Percentiles rank a stretch among this genome's conserved stretches.
Conservation (phyloP, 2,329 filamentous ascomycete species). For the Fusarium temperatum region DNA sequence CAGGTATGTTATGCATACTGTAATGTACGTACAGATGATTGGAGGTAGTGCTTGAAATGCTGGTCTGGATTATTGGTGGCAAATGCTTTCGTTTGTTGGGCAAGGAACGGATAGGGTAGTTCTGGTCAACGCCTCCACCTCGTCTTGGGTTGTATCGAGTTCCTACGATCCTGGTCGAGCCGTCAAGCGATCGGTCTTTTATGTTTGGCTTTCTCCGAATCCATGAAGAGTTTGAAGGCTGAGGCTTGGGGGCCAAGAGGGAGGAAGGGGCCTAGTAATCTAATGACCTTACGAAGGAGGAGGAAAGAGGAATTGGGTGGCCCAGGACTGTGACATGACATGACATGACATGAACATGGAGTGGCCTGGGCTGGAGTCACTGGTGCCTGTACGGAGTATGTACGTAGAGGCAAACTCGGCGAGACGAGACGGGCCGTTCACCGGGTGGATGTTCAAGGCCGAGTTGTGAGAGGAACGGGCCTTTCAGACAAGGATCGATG, state of each 20-base stretch:
- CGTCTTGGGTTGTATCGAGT: slow-evolving; percentile 19
- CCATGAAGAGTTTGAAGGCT: neutral
- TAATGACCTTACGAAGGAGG: slow-evolving; percentile 29
- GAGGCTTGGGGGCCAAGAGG: slow-evolving; percentile 6
- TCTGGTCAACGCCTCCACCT: slow-evolving; percentile 28
- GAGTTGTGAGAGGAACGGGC: slow-evolving; percentile 14
- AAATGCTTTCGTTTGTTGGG: slow-evolving; percentile 25
- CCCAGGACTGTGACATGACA: neutral
- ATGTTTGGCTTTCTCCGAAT: neutral
- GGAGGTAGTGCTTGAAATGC: slow-evolving; percentile 29
- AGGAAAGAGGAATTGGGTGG: slow-evolving; percentile 32
- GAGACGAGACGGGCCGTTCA: slow-evolving; percentile 17
- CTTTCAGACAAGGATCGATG: slow-evolving; percentile 1
- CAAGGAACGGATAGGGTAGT: slow-evolving; percentile 5
- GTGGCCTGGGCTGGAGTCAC: slow-evolving; percentile 1
- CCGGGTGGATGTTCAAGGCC: slow-evolving; percentile 14
- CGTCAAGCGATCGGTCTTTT: neutral
- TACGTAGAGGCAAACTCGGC: neutral
- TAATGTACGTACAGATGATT: slow-evolving; percentile 45
- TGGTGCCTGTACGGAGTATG: neutral
- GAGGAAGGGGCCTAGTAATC: slow-evolving; percentile 20
- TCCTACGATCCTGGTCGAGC: slow-evolving; percentile 23
- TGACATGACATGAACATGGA: neutral
- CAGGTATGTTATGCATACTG: slow-evolving; percentile 52
- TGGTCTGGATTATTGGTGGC: slow-evolving; percentile 25